Conservation (phyloP, 2,329 filamentous ascomycete genomes). For the Ascochyta lentis region DNA sequence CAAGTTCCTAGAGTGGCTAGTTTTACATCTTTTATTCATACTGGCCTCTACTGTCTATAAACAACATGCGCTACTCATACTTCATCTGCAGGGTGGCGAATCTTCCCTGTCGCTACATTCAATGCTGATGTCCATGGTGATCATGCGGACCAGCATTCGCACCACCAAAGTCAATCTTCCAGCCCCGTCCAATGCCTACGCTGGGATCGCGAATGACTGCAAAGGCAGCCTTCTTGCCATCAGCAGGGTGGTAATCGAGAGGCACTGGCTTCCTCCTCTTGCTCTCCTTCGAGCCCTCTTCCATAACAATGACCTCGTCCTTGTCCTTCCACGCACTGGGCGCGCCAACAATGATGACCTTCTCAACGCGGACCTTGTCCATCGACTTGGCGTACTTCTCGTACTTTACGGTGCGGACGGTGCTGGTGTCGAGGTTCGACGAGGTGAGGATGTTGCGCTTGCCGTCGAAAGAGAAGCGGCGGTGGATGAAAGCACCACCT, state of each 20-base stretch:
- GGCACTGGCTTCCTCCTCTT: conserved; percentile 57
- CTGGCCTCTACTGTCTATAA: too few relatives aligned
- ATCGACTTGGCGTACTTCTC: conserved; percentile 81
- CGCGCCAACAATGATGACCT: conserved; percentile 82
- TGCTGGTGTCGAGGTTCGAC: conserved; percentile 52
- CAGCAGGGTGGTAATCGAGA: conserved; percentile 64
- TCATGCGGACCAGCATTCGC: conserved; percentile 23
- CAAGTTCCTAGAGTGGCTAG: too few relatives aligned
- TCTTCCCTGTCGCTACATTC: not conserved
- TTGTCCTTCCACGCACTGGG: conserved; percentile 73
- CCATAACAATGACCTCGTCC: conserved; percentile 69
- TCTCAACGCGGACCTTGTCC: conserved; percentile 79
- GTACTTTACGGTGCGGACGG: conserved; percentile 65
- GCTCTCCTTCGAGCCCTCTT: conserved; percentile 58
- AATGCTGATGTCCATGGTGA: conserved; percentile 36
- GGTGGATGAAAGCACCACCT: conserved; percentile 85
- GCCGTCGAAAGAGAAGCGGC: conserved; percentile 72
- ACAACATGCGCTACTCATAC: too few relatives aligned
- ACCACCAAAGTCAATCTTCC: conserved; percentile 64
- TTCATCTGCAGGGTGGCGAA: too few relatives aligned
- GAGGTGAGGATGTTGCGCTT: conserved; percentile 69
- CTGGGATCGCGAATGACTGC: conserved; percentile 69
- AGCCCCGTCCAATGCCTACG: conserved; percentile 67
- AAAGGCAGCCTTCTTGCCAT: conserved; percentile 64
- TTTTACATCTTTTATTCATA: too few relatives aligned